phyloP scores from a whole-genome alignment of 345 rosid species.

The Diplotaxis tenuifolia region DNA sequence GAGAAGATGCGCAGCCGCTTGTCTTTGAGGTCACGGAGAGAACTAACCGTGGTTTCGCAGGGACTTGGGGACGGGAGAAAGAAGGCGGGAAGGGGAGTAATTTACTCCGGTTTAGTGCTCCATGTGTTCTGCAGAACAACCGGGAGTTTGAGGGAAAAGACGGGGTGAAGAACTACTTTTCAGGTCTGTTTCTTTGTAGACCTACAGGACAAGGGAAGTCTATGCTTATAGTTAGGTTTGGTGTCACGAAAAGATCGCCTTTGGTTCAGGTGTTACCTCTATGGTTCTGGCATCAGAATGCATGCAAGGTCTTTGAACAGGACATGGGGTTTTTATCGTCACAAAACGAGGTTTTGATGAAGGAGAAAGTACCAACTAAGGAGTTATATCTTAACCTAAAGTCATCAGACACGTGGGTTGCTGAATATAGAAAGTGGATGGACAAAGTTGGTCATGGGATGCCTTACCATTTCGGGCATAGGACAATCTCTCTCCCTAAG shows the following conservation, averaged over 20 bases:
- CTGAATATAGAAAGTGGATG: constrained; percentile 96
- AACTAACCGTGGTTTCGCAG: constrained; percentile 76
- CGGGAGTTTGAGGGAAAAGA: constrained; percentile 57
- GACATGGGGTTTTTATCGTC: constrained; percentile 96
- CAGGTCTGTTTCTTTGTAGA: constrained; percentile 86
- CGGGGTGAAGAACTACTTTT: constrained; percentile 68
- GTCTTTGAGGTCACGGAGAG: constrained; percentile 70
- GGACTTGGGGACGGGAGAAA: constrained; percentile 83
- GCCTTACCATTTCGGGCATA: constrained; percentile 82
- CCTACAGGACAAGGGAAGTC: constrained; percentile 97
- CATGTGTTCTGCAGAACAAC: constrained; percentile 76
- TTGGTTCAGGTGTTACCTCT: constrained; percentile 55
- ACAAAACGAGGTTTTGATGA: constrained; percentile 75
- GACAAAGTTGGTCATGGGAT: constrained; percentile 97
- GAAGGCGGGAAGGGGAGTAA: constrained; percentile 43
- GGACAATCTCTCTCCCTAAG: constrained; percentile 60
- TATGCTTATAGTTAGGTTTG: constrained; percentile 90
- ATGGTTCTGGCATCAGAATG: constrained; percentile 90
- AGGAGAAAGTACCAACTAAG: constrained; percentile 82
- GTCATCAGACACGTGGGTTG: constrained; percentile 91
- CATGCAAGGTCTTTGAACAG: constrained; percentile 83
- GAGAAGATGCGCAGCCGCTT: constrained; percentile 88
- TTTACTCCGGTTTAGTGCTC: constrained; percentile 73
- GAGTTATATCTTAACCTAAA: constrained; percentile 66
- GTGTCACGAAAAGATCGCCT: constrained; percentile 58